These are phyloP conservation scores for Penicillium bialowiezense DNA, from an alignment of 495 filamentous ascomycete species.

Conservation along the genomic window DNA sequence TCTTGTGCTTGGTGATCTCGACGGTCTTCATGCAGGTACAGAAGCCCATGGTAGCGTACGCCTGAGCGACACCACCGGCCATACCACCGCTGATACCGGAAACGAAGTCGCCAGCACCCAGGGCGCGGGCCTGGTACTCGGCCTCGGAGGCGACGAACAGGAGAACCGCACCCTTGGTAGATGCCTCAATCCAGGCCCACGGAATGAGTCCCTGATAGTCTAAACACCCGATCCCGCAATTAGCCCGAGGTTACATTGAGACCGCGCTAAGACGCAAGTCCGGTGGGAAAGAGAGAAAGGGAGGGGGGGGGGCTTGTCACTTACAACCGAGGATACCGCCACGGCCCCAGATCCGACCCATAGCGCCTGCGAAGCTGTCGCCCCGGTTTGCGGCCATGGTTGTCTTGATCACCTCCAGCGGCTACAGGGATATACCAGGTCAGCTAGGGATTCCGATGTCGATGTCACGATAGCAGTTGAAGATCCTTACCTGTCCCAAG, in stretches of 20 bases:
- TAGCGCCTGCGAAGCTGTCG: conserved; percentile 79
- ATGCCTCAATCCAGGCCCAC: conserved; percentile 99
- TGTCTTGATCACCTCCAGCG: conserved; percentile 98
- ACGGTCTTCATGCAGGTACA: conserved; percentile 99
- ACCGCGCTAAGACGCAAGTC: conserved; percentile 18
- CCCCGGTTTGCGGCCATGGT: conserved; percentile 96
- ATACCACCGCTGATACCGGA: conserved; percentile 90
- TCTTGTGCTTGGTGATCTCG: conserved; percentile 97
- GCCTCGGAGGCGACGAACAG: conserved; percentile 99
- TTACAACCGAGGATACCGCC: conserved; percentile 94
- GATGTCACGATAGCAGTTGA: not conserved
- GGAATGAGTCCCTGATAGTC: conserved; percentile 99
- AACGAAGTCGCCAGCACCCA: conserved; percentile 81
- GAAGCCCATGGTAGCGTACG: conserved; percentile 99
- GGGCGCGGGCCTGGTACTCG: conserved; percentile 81
- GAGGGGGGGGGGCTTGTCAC: conserved; percentile 35
- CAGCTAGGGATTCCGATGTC: too few relatives aligned
- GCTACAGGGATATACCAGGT: too few relatives aligned
- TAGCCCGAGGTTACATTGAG: conserved; percentile 8
- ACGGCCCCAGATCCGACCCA: conserved; percentile 86
- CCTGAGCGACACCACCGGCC: conserved; percentile 91
- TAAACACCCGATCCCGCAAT: conserved; percentile 34
- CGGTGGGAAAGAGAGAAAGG: conserved; percentile 7
- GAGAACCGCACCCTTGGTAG: conserved; percentile 97
- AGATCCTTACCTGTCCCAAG: conserved; percentile 67